Evolutionary conservation across 352 stramenopile genomes (phyloP), one percentile per base, ranked within the genome.

Genomic region (Phytophthora aleatoria): DNA sequence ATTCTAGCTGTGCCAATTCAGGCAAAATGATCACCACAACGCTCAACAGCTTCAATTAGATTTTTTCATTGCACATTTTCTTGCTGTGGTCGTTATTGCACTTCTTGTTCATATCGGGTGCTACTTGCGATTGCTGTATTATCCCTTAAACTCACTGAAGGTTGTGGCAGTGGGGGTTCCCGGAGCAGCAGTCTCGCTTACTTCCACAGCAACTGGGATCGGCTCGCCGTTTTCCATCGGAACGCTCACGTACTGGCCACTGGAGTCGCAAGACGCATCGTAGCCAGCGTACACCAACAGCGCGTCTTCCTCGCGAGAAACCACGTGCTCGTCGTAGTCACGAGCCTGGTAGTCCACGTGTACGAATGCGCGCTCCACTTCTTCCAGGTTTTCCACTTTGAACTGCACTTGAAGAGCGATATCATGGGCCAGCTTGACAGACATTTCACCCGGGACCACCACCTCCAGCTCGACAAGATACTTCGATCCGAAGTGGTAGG

Each of bases 391-490:
- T 71, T 98, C 93, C 57, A 98, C 93, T 62, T 97, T 94, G 67
- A 98, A 97, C 67, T 99, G 94, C 44, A 99, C 78, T 67, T 97
- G 90, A 50, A 98, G 88, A 20, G 90, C 91, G 50, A 98, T 92
- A 72, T 99, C 96, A 73, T 99, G 96, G 31, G 85, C 89, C 57
- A 95, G 79, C 64, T 94, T 91, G 15, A 99, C 77, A 1, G 91
- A 85, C 65, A 97, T 98, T 24, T 96, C 76, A 12, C 74, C 75
- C 0, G 93, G 92, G 45, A 98, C 79, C 1, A 98, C 90, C 30
- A 98, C 89, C 64, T 99, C 94, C 3, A 98, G 57, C 77, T 98
- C 94, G 0, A 98, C 93, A 35, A 98, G 79, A 67, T 98, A 98
- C 64, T 97, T 97, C 20, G 86, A 89, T 51, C 93, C 95, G 70